Base-by-base conservation (phyloP, 345 rosid species). In the Euphorbia pulcherrima region DNA sequence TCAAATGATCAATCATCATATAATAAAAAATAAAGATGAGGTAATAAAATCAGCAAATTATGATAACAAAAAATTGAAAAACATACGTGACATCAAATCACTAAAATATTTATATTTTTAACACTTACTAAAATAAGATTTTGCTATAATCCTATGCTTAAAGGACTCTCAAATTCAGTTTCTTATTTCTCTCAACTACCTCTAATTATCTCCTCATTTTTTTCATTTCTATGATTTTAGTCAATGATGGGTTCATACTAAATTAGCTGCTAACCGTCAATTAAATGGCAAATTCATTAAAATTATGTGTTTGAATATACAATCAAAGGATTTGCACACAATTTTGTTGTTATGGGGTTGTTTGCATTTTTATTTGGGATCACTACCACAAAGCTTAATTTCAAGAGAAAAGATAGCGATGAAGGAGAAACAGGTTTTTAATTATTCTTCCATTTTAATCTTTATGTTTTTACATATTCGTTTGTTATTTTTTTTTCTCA, bases 371-470 rank as follows among this genome's bases (percentile, higher is more conserved):
- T 84, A 70, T 72, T 83, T 68, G 80, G 71, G 27, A 79, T 72
- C 75, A 54, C 84, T 59, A 84, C 72, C 47, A 84, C 77, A 66
- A 87, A 75, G 73, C 81, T 86, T 75, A 53, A 21, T 23, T 79
- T 89, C 78, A 94, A 91, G 81, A 76, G 99, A 76, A 94, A 91
- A 81, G 95, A 94, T 67, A 93, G 97, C 74, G 96, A 89, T 76
- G 95, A 97, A 60, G 97, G 92, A 55, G 98, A 93, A 76, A 77
- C 96, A 85, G 98, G 98, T 91, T 67, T 10, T 37, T 5, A 2
- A 39, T 44, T 44, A 7, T 14, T 10, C 50, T 7, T n/a, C n/a
- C n/a, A n/a, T 6, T 6, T 41, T 41, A 12, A 13, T 3, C 2
- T 53, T 33, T n/a, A n/a, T n/a, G n/a, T n/a, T 65, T 60, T 50